Evolutionary conservation across 345 rosid genomes (phyloP), one percentile per base, ranked within the genome.

Genomic region (Hypericum androsaemum): DNA sequence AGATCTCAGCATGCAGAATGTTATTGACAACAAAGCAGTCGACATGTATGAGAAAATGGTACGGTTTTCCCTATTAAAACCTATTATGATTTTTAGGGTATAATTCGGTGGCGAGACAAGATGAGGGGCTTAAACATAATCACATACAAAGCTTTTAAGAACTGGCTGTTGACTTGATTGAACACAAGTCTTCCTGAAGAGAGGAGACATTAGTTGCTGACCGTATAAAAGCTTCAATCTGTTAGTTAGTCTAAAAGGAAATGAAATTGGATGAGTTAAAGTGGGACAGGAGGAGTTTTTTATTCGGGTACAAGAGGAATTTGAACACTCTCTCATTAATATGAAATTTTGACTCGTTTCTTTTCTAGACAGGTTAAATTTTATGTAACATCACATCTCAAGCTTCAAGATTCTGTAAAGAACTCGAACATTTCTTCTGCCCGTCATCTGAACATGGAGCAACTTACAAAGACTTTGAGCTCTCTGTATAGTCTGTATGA

Each of bases 361-460:
- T 35, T 50, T 50, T 22, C 32, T 37, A 14, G 55, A 47, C 77
- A 89, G 95, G 97, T 89, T 40, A 79, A 70, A 66, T 89, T 86
- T 69, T 88, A 82, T 58, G 78, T 89, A 51, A 55, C 73, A 71
- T 84, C 97, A 59, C 85, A 81, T 68, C 79, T 74, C 68, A 86
- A 73, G 79, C 86, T 89, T 57, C 78, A 52, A 59, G 54, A 55
- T 12, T 50, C 58, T 54, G 63, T 81, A 50, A 60, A 62, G 55
- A 53, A 60, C 53, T 16, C 79, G 53, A 71, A 58, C 63, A 67
- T 69, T 60, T 69, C 83, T 50, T 69, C 98, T 47, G 49, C 70
- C 78, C 87, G 68, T 58, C 64, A 86, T 74, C 86, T 90, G 56
- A 84, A 90, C 73, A 68, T 76, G 86, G 98, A 90, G 81, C 98